Percentiles rank a stretch among this genome's conserved stretches.
Conservation (phyloP, 345 rosid genomes). For the Anacardium occidentale region DNA sequence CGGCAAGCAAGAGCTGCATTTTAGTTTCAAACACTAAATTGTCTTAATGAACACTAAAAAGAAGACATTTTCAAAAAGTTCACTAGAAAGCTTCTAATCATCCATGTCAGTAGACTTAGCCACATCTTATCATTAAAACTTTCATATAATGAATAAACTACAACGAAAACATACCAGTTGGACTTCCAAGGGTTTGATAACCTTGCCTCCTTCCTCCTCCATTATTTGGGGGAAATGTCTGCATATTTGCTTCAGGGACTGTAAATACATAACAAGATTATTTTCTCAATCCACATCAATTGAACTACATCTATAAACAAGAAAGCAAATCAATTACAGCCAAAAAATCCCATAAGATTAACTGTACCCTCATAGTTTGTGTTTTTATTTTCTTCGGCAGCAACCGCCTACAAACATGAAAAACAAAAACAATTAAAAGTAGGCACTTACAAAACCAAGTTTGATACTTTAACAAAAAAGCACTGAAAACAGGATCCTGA, state of each 20-base stretch:
- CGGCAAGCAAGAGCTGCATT: not conserved
- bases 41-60: not conserved
- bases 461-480: not conserved
- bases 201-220: slow-evolving; percentile 41
- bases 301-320: not conserved
- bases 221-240: slow-evolving; percentile 59
- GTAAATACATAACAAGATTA: slow-evolving; percentile 24
- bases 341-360: slow-evolving; percentile 3
- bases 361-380: slow-evolving; percentile 51
- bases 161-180: slow-evolving; percentile 48
- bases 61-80: not conserved
- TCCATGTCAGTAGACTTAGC: not conserved
- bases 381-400: slow-evolving; percentile 46
- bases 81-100: not conserved
- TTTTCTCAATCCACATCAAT: not conserved
- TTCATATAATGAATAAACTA: slow-evolving; percentile 2
- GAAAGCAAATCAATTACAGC: not conserved
- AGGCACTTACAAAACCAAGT: not conserved
- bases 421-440: not conserved
- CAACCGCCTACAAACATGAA: slow-evolving; percentile 51
- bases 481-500: not conserved
- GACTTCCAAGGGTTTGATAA: slow-evolving; percentile 68
- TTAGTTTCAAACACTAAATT: not conserved
- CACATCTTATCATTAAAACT: not conserved
- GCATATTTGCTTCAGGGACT: slow-evolving; percentile 76